Evolutionary conservation across 1,139 yeast species (phyloP).

Genomic region (Debaryomycetaceae sp.): DNA sequence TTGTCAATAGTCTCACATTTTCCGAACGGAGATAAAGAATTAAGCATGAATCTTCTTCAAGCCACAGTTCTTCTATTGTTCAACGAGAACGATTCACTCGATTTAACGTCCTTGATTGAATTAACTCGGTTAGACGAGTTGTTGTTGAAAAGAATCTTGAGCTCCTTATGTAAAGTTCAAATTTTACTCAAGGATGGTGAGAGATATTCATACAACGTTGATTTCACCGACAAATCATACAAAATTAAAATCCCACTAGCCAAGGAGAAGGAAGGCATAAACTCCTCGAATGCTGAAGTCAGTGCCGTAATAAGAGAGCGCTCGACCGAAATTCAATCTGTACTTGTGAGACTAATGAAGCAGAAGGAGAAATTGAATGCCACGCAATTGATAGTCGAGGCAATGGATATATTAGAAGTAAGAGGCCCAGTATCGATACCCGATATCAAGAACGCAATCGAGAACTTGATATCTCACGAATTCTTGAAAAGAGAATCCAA

Average conservation of each 20-base stretch:
- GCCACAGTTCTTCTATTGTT: slow-evolving; percentile 33
- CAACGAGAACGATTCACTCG: slow-evolving; percentile 17
- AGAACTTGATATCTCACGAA: slow-evolving; percentile 31
- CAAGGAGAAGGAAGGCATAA: slow-evolving; percentile 19
- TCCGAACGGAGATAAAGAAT: slow-evolving; percentile 28
- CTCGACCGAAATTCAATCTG: slow-evolving; percentile 26
- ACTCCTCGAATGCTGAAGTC: slow-evolving; percentile 3
- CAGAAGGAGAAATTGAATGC: slow-evolving; percentile 15
- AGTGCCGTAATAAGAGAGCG: slow-evolving; percentile 18
- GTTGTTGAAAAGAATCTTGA: slow-evolving; percentile 24
- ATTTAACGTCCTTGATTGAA: slow-evolving; percentile 16
- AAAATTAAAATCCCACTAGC: slow-evolving; percentile 32
- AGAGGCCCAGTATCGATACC: slow-evolving; percentile 26
- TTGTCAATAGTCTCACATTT: slow-evolving; percentile 27
- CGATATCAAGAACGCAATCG: slow-evolving; percentile 32
- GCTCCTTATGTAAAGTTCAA: slow-evolving; percentile 28
- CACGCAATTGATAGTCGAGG: slow-evolving; percentile 23
- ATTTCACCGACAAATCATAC: slow-evolving; percentile 26
- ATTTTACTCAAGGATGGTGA: slow-evolving; percentile 17
- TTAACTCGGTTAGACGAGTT: slow-evolving; percentile 24
- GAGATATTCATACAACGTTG: slow-evolving; percentile 18
- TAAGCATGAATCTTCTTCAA: slow-evolving; percentile 36
- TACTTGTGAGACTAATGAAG: slow-evolving; percentile 34
- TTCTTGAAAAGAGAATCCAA: slow-evolving; percentile 25
- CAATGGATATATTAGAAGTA: slow-evolving; percentile 17